A percentile compares a stretch with the other conserved stretches of the same genome.
Conservation (phyloP, 2,329 filamentous ascomycete species). For the Ascocoryne sarcoides region DNA sequence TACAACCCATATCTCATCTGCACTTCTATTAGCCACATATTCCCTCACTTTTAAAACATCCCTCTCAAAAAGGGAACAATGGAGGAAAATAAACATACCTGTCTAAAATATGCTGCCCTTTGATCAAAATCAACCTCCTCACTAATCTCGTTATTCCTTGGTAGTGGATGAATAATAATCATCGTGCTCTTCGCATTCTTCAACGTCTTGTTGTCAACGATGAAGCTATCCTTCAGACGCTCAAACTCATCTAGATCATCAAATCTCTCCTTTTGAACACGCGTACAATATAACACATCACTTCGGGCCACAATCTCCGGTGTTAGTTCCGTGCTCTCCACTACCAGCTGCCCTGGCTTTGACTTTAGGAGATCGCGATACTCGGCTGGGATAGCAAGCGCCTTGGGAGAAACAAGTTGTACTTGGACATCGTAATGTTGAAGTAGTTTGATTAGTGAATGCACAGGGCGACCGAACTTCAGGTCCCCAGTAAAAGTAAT, state of each 20-base stretch:
- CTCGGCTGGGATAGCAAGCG: slow-evolving; percentile 65
- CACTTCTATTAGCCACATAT: no score
- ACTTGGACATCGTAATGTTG: slow-evolving; percentile 92
- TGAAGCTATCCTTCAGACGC: slow-evolving; percentile 75
- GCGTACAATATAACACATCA: slow-evolving; percentile 94
- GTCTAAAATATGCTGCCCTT: slow-evolving; percentile 94
- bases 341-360: slow-evolving; percentile 64
- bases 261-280: slow-evolving; percentile 95
- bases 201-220: slow-evolving; percentile 83
- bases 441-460: slow-evolving; percentile 89
- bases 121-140: slow-evolving; percentile 98
- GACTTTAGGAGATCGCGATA: slow-evolving; percentile 63
- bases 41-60: not conserved
- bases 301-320: slow-evolving; percentile 77
- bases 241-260: slow-evolving; percentile 74
- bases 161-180: slow-evolving; percentile 92
- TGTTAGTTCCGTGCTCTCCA: slow-evolving; percentile 70
- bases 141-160: slow-evolving; percentile 84
- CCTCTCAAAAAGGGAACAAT: slow-evolving; percentile 1
- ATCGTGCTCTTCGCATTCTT: slow-evolving; percentile 88
- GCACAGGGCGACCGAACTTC: slow-evolving; percentile 85
- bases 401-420: slow-evolving; percentile 79
- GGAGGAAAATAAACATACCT: slow-evolving; percentile 55
- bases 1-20: slow-evolving; percentile 98
- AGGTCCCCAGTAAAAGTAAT: slow-evolving; percentile 96